Conservation (phyloP, 352 stramenopile species). For the Poterioochromonas sp. region DNA sequence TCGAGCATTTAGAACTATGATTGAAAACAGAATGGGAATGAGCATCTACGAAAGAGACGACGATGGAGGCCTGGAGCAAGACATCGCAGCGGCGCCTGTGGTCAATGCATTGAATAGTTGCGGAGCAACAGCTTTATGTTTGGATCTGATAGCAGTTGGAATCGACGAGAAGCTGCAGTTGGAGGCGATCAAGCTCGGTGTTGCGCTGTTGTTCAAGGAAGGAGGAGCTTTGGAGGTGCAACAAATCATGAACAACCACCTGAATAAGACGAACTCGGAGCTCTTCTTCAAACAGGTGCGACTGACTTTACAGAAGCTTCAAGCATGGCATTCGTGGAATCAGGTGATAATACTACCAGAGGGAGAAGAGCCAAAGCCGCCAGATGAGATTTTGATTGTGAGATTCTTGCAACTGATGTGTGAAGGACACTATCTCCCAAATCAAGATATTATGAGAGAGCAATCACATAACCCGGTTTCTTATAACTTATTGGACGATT, state of each 20-base stretch:
- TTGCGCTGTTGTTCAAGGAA: constrained; percentile 43
- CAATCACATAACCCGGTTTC: constrained; percentile 38
- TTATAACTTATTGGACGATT: constrained; percentile 43
- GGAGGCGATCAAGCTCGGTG: constrained; percentile 41
- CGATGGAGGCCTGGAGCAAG: constrained; percentile 42
- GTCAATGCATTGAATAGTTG: constrained; percentile 34
- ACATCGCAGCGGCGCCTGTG: constrained; percentile 36
- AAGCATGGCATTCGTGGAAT: constrained; percentile 33
- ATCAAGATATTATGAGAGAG: constrained; percentile 45
- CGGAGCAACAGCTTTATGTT: constrained; percentile 41
- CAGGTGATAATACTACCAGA: constrained; percentile 18
- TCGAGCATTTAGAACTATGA: constrained; percentile 43
- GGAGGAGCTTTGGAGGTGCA: constrained; percentile 41
- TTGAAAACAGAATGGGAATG: constrained; percentile 43
- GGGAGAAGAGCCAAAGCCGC: constrained; percentile 36
- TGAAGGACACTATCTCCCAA: constrained; percentile 42
- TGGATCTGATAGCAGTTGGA: constrained; percentile 42
- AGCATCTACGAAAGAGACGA: constrained; percentile 45
- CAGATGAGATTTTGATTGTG: constrained; percentile 41
- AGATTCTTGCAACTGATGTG: constrained; percentile 44
- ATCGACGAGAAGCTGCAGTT: constrained; percentile 40
- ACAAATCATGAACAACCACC: constrained; percentile 26
- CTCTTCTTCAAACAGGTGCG: constrained; percentile 34
- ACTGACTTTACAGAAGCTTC: constrained; percentile 27
- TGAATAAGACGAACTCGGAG: constrained; percentile 29